These are phyloP conservation scores for Camellia japonica DNA, from an alignment of 148 eudicot genomes.

Conservation along the genomic window DNA sequence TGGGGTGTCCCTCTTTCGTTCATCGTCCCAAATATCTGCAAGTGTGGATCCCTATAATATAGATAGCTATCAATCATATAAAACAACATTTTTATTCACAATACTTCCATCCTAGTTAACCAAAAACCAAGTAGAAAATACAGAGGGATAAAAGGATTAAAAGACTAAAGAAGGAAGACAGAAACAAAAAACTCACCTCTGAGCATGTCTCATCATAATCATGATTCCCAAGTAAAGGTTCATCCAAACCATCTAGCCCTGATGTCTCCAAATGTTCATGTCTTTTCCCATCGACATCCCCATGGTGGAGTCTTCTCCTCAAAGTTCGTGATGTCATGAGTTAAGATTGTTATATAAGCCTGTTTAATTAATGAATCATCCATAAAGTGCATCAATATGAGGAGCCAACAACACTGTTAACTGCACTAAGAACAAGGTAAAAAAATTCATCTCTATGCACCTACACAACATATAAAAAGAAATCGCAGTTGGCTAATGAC, in stretches of 20 bases:
- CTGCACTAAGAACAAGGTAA: not conserved
- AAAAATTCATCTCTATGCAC: not conserved
- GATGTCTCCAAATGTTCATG: constrained; percentile 64
- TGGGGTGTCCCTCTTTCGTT: constrained; percentile 62
- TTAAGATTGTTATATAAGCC: constrained; percentile 19
- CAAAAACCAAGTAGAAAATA: not conserved
- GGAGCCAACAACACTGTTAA: not conserved
- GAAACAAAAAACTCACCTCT: constrained; percentile 33
- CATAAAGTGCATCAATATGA: not conserved
- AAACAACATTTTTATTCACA: not conserved
- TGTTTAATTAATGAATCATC: not conserved
- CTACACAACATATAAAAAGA: not conserved
- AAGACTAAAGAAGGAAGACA: not conserved
- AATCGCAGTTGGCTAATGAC: too few relatives aligned
- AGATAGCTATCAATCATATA: constrained; percentile 21
- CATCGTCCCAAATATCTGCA: constrained; percentile 68
- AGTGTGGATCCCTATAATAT: constrained; percentile 41
- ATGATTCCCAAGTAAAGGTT: constrained; percentile 73
- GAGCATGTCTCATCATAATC: constrained; percentile 35
- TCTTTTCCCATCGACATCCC: constrained; percentile 78
- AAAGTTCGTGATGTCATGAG: constrained; percentile 62
- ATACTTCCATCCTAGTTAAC: not conserved
- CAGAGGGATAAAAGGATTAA: not conserved
- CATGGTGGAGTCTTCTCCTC: constrained; percentile 90
- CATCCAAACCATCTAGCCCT: constrained; percentile 48